Conservation (phyloP, 225 moss, liverwort and hornwort genomes). For the Pleurozium schreberi region DNA sequence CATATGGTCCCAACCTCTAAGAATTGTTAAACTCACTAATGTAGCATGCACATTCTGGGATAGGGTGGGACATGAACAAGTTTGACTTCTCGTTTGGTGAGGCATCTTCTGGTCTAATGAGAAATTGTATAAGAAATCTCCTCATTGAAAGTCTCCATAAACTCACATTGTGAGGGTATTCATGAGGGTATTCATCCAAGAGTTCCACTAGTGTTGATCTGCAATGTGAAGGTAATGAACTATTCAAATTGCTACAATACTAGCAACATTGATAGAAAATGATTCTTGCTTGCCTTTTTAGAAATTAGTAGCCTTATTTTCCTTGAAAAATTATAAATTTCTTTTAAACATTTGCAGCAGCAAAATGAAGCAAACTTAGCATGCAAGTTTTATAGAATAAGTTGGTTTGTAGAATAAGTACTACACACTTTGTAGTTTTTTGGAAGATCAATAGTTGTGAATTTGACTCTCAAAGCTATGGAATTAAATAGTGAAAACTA, state of each 20-base stretch:
- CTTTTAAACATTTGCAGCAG: rapidly evolving
- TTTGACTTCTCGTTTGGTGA: neutral
- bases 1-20: neutral
- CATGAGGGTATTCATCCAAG: constrained; percentile 15
- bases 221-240: neutral
- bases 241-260: neutral
- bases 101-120: neutral
- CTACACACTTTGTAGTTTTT: no score
- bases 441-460: neutral
- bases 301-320: no score
- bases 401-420: neutral
- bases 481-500: neutral
- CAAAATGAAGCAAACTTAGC: no score
- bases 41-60: constrained; percentile 26
- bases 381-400: neutral
- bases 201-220: constrained; percentile 8
- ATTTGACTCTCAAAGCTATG: no score
- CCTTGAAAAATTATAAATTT: neutral
- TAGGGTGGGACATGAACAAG: constrained; percentile 23
- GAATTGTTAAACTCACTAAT: neutral
- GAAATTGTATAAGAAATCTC: neutral
- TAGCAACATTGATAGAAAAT: rapidly evolving
- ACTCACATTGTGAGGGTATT: neutral
- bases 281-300: no score
- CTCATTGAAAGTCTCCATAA: neutral